Evolutionary conservation across 2,329 filamentous ascomycete genomes (phyloP), one percentile per base, ranked within the genome.

Genomic region (Aspergillus fijiensis): DNA sequence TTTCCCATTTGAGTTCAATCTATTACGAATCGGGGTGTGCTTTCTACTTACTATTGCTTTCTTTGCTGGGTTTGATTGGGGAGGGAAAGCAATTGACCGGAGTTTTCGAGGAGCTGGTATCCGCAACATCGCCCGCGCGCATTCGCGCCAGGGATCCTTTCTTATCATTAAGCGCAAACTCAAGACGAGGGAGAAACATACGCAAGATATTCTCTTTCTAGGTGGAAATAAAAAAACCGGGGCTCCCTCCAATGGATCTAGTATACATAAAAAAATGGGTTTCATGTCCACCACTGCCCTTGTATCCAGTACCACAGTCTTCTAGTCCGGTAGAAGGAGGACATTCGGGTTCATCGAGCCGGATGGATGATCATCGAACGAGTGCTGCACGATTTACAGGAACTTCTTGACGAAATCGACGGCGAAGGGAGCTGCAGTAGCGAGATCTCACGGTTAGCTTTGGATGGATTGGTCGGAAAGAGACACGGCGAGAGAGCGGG

Each of bases 391-490:
- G 54, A 67, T 75, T 35, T 75, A 82, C 53, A 82, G 75, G 60
- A 82, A 72, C 67, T 78, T 81, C 65, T 74, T 74, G 57, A 79
- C 76, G 66, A 80, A 81, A 60, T 82, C 78, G 58, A 82, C 71
- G 55, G 79, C 78, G 68, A 82, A 82, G 53, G 80, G 80, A 49
- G 80, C 80, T 82, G 57, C 9, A 29, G 27, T 29, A 29, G 7
- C 7, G 39, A 45, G 29, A 25, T 29, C 25, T 47, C 21, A 59
- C 27, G n/a, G n/a, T 27, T 21, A 39, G 45, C n/a, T 14, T n/a
- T 42, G 16, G 27, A 50, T 51, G 23, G 12, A 19, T 21, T 5
- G 3, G 12, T 49, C 29, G 27, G 25, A 10, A 10, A 33, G 9
- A 5, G 23, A 27, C 7, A 29, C 21, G 29, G 31, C 33, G 23